phyloP scores from a whole-genome alignment of 2,329 filamentous ascomycete genomes.

The Rhynchosporium secalis region DNA sequence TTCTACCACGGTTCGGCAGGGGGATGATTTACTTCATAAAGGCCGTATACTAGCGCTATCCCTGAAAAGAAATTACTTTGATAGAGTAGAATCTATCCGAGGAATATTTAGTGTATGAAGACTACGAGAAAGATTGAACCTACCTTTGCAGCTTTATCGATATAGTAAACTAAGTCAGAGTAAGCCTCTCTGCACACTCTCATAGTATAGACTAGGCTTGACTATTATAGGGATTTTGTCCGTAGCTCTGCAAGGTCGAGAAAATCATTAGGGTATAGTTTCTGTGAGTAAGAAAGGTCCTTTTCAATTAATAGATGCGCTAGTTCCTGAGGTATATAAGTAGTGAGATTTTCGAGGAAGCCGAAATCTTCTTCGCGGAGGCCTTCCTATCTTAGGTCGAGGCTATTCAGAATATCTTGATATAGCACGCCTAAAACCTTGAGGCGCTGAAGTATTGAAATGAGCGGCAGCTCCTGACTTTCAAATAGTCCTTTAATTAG shows the following conservation, averaged over 20 bases:
- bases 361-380: conserved; percentile 11
- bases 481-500: conserved; percentile 12
- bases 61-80: conserved; percentile 13
- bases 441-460: conserved; percentile 7
- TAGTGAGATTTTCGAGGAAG: conserved; percentile 10
- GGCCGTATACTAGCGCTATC: conserved; percentile 9
- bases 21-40: conserved; percentile 7
- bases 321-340: conserved; percentile 1
- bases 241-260: conserved; percentile 11
- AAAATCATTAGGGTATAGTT: conserved; percentile 11
- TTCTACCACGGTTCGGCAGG: conserved; percentile 9
- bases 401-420: conserved; percentile 12
- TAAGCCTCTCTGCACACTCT: conserved; percentile 10
- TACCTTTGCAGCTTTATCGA: conserved; percentile 13
- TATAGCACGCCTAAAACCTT: conserved; percentile 11
- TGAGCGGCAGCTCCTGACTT: conserved; percentile 12
- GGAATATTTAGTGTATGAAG: conserved; percentile 4
- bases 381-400: conserved; percentile 11
- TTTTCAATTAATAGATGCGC: conserved; percentile 10
- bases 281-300: conserved; percentile 11
- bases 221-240: conserved; percentile 8
- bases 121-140: conserved; percentile 10
- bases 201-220: conserved; percentile 11
- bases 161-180: conserved; percentile 7
- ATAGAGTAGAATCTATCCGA: conserved; percentile 11